Conservation (phyloP, 345 rosid genomes). For the Capsella bursapastoris region DNA sequence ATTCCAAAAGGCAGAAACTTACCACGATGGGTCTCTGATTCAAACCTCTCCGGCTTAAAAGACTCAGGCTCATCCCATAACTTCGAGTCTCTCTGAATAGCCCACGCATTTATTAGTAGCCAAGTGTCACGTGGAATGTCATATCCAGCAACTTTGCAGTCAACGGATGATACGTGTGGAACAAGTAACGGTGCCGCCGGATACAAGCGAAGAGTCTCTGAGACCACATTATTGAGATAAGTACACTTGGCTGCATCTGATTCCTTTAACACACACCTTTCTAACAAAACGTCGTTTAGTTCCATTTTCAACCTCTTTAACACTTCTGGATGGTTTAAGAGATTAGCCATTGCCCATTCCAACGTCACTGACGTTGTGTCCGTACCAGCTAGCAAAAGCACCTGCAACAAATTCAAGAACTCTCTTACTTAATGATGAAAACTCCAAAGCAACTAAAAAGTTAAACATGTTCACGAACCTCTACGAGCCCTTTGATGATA, state of each 20-base stretch:
- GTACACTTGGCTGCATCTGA: constrained; percentile 25
- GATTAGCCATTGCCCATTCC: constrained; percentile 29
- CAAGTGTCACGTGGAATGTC: constrained; percentile 50
- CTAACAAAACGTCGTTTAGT: neutral
- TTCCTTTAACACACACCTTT: constrained; percentile 45
- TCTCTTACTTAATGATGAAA: neutral
- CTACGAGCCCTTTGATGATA: constrained; percentile 53
- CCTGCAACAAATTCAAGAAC: neutral
- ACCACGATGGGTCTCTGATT: neutral
- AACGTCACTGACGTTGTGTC: constrained; percentile 26
- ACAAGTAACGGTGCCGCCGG: constrained; percentile 42
- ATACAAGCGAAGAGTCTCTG: constrained; percentile 44
- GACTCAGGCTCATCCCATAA: constrained; percentile 46
- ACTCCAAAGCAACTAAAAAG: no score
- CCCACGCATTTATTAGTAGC: constrained; percentile 54
- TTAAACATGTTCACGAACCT: constrained; percentile 22
- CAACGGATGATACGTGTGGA: constrained; percentile 48
- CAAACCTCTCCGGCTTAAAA: constrained; percentile 54
- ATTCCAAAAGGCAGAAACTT: constrained; percentile 26
- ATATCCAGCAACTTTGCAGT: constrained; percentile 47
- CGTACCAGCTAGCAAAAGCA: constrained; percentile 15
- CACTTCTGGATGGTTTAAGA: constrained; percentile 12
- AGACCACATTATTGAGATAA: constrained; percentile 46
- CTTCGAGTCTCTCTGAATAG: constrained; percentile 51
- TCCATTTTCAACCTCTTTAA: neutral